Percentiles rank a stretch among this genome's conserved stretches.
Evolutionary conservation across 306 rosid genomes (phyloP).

Genomic region (Astragalus membranaceus): DNA sequence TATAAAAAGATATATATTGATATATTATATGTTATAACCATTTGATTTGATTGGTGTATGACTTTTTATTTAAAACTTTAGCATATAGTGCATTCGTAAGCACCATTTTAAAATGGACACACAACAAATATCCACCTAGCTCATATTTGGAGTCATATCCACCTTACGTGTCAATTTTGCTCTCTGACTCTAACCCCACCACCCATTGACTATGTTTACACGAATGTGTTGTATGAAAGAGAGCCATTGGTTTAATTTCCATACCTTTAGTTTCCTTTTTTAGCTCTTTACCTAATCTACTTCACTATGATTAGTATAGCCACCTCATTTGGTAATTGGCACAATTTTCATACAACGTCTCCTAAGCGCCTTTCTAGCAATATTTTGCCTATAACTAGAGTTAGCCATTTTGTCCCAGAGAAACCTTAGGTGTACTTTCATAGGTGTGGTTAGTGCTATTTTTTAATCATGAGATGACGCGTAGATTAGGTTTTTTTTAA

Average conservation of each 20-base stretch:
- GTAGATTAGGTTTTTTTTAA: too few species aligned
- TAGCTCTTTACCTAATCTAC: neutral
- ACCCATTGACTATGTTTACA: constrained; percentile 23
- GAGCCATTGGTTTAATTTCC: neutral
- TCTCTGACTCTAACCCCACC: constrained; percentile 63
- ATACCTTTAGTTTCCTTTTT: neutral
- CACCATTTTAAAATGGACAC: neutral
- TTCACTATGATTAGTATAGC: constrained; percentile 11
- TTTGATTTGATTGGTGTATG: neutral
- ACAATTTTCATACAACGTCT: neutral
- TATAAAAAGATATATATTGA: too few species aligned
- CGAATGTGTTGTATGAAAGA: neutral
- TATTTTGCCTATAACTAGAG: neutral
- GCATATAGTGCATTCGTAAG: neutral
- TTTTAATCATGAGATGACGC: too few species aligned
- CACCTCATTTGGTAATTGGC: neutral
- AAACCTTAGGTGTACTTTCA: too few species aligned
- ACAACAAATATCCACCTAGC: neutral
- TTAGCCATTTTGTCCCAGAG: neutral
- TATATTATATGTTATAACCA: too few species aligned
- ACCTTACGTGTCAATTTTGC: constrained; percentile 29
- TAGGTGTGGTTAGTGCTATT: too few species aligned
- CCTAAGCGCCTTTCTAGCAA: neutral
- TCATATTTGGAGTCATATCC: neutral
- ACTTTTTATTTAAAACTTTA: neutral